These are phyloP conservation scores for Corniculantispora saksenae DNA, from an alignment of 2,329 filamentous ascomycete species.

Conservation along the genomic window DNA sequence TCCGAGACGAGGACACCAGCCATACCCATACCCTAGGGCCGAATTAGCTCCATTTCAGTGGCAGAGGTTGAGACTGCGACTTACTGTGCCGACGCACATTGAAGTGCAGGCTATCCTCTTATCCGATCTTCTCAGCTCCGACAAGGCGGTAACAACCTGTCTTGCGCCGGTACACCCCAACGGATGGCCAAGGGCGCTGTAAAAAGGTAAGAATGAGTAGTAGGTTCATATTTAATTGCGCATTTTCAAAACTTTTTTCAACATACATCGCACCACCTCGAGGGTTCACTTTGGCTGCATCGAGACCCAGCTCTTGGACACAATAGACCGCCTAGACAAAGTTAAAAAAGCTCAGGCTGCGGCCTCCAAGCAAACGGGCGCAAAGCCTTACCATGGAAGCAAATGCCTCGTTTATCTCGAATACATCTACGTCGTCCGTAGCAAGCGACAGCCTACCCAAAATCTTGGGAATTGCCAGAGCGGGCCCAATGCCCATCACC, in stretches of 20 bases:
- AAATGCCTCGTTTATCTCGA: conserved; percentile 92
- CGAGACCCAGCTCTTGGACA: not conserved
- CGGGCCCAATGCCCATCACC: conserved; percentile 92
- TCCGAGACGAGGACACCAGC: not conserved
- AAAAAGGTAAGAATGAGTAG: not conserved
- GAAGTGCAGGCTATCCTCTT: not conserved
- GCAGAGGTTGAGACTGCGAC: not conserved
- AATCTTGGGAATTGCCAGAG: conserved; percentile 80
- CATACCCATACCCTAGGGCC: not conserved
- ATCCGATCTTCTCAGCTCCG: not conserved
- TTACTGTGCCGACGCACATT: not conserved
- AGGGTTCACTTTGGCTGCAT: not conserved
- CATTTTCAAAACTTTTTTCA: not conserved
- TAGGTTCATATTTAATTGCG: not conserved
- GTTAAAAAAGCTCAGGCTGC: not conserved
- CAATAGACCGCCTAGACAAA: not conserved
- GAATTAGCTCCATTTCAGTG: not conserved
- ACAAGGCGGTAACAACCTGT: not conserved
- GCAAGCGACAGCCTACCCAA: conserved; percentile 67
- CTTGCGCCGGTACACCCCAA: not conserved
- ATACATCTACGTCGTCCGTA: conserved; percentile 72
- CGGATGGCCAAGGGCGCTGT: not conserved
- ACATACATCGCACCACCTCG: not conserved
- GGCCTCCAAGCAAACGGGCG: not conserved
- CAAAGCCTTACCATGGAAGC: conserved; percentile 35